A percentile compares a stretch with the other conserved stretches of the same genome.
phyloP scores from a whole-genome alignment of 1,284 basidiomycete genomes.

The Ustilago nuda region DNA sequence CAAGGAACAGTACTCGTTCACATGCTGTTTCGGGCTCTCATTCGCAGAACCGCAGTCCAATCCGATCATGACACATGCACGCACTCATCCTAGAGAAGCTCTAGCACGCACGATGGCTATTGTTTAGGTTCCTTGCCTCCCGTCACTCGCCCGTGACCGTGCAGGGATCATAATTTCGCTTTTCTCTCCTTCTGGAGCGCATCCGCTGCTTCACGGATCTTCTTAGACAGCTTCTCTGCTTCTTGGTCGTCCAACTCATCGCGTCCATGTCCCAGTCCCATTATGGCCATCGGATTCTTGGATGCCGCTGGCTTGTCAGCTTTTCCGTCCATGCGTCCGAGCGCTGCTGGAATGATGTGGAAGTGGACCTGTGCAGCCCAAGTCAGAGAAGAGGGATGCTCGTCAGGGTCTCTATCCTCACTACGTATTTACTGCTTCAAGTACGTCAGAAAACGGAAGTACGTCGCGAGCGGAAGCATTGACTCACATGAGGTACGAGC shows the following conservation, averaged over 20 bases:
- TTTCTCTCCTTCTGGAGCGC: slow-evolving; percentile 8
- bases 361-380: slow-evolving; percentile 76
- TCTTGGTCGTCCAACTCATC: slow-evolving; percentile 60
- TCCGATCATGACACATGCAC: neutral
- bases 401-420: neutral
- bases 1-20: neutral
- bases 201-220: slow-evolving; percentile 28
- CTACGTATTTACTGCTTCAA: neutral
- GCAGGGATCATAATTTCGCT: slow-evolving; percentile 23
- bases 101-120: neutral
- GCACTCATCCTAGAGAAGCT: neutral
- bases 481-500: slow-evolving; percentile 79
- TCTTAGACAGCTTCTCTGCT: slow-evolving; percentile 32
- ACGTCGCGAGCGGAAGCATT: neutral
- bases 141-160: no score
- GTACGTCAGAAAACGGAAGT: neutral
- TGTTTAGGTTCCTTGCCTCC: no score
- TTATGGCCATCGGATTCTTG: slow-evolving; percentile 25
- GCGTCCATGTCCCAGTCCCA: slow-evolving; percentile 53
- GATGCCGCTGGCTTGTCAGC: slow-evolving; percentile 17
- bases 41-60: neutral
- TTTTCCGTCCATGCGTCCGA: slow-evolving; percentile 59
- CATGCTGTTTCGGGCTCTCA: neutral
- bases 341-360: slow-evolving; percentile 81
- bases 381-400: neutral